Evolutionary conservation across 129 eudicot species (phyloP), one percentile per base, ranked within the genome.

Genomic region (Centaurea solstitialis): DNA sequence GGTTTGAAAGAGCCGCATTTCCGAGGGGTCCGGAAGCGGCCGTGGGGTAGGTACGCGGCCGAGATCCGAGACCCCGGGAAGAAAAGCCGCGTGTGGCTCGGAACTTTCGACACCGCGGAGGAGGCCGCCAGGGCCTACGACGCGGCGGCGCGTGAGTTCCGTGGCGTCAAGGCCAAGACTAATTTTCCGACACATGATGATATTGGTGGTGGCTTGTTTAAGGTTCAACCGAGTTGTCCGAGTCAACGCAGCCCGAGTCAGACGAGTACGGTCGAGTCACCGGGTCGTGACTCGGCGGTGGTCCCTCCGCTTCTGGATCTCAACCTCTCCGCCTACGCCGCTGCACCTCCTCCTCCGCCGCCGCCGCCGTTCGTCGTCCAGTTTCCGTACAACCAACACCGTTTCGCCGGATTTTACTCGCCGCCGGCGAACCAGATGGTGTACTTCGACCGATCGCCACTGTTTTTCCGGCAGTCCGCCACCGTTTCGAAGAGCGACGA

Each of bases 1-100:
- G 21, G 24, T 21, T 28, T 47, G 0, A 86, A 40, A 7, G 94
- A 86, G 50, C 82, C 85, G 68, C 94, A 84, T 79, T 92, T 75
- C 45, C 45, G 97, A 35, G 97, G 97, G 4, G 97, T 92, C 1
- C 39, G 97, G 78, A 92, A 88, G 85, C 30, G 97, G 81, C 97
- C 97, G 9, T 90, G 94, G 97, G 94, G 97, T 7, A 67, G 94
- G 38, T 92, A 86, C 76, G 89, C 89, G 0, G 89, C 89, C 1
- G 89, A 86, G 70, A 86, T 86, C 73, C 74, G 89, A 13, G 89
- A 86, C 26, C 89, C 89, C 1, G 82, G 78, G 4, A 86, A 86
- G 35, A 86, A 86, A 21, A 82, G 75, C 26, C 86, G 89, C 0
- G 89, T 86, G 0, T 86, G 89, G 89, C 4, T 86, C 1, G 89